phyloP scores from a whole-genome alignment of 2,329 filamentous ascomycete species.

The Fusarium hostae region DNA sequence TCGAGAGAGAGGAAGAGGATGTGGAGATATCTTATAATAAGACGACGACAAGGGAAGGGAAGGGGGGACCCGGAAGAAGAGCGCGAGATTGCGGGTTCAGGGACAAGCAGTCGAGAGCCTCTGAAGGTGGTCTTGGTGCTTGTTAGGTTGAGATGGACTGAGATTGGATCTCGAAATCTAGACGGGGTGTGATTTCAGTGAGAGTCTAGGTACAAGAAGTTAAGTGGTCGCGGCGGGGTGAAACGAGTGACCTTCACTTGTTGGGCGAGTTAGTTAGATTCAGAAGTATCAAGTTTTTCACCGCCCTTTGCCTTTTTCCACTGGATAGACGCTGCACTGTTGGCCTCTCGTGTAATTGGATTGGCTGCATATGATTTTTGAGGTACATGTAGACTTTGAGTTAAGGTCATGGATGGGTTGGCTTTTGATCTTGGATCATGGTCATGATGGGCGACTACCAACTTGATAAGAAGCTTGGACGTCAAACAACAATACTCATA shows the following conservation, averaged over 20 bases:
- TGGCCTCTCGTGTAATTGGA: constrained; percentile 29
- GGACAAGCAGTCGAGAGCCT: not conserved
- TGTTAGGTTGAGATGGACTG: constrained; percentile 27
- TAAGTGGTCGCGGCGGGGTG: constrained; percentile 28
- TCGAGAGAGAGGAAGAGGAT: constrained; percentile 27
- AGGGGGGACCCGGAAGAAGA: constrained; percentile 35
- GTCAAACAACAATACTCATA: constrained; percentile 7
- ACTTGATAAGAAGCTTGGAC: constrained; percentile 20
- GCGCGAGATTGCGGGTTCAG: constrained; percentile 41
- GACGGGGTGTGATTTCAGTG: constrained; percentile 22
- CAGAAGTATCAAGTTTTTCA: constrained; percentile 41
- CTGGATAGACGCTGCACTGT: constrained; percentile 28
- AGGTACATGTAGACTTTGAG: constrained; percentile 23
- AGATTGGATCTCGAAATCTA: constrained; percentile 41
- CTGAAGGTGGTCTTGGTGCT: not conserved
- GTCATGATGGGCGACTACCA: constrained; percentile 24
- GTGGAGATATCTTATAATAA: constrained; percentile 34
- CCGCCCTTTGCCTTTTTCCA: constrained; percentile 41
- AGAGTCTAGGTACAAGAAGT: not conserved
- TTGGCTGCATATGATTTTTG: constrained; percentile 15
- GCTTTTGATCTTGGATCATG: constrained; percentile 15
- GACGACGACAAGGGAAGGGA: constrained; percentile 17
- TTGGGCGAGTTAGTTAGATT: constrained; percentile 36
- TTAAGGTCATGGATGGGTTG: constrained; percentile 2
- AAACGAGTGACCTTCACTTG: constrained; percentile 34